A percentile compares a stretch with the other conserved stretches of the same genome.
Conservation (phyloP, 2,329 filamentous ascomycete species). For the Claviceps africana region DNA sequence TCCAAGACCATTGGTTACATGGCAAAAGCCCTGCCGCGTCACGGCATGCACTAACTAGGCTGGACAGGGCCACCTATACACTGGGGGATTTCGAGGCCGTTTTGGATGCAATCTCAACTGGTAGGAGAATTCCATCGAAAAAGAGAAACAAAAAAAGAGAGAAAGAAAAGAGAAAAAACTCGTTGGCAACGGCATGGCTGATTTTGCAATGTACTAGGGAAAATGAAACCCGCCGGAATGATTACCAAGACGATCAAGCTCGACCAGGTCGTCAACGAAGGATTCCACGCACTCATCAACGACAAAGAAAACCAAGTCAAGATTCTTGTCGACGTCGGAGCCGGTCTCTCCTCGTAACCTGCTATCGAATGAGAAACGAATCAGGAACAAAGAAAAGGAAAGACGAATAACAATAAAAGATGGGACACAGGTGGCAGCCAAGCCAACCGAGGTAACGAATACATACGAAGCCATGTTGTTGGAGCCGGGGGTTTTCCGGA, state of each 20-base stretch:
- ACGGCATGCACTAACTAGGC: constrained; percentile 29
- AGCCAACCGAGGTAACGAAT: not conserved
- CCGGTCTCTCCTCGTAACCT: constrained; percentile 1
- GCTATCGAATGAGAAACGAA: not conserved
- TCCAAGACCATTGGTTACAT: too few relatives aligned
- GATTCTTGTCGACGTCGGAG: constrained; percentile 36
- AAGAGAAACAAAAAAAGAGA: not conserved
- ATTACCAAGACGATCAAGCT: constrained; percentile 45
- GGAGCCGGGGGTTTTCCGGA: not conserved
- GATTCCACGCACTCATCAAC: constrained; percentile 40
- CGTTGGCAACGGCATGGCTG: not conserved
- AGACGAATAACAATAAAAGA: not conserved
- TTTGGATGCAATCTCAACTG: constrained; percentile 31
- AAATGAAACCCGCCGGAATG: constrained; percentile 40
- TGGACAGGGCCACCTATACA: constrained; percentile 19
- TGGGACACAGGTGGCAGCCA: not conserved
- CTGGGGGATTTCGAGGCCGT: constrained; percentile 39
- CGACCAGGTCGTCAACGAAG: constrained; percentile 41
- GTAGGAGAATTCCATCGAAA: not conserved
- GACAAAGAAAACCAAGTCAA: constrained; percentile 51
- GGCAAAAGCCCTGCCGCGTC: not conserved
- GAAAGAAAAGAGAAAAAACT: not conserved
- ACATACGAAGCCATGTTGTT: not conserved
- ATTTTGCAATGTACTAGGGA: constrained; percentile 18
- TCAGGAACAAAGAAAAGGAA: not conserved